Evolutionary conservation across 331 rosid genomes (phyloP), one percentile per base, ranked within the genome.

Genomic region (Cydonia oblonga): DNA sequence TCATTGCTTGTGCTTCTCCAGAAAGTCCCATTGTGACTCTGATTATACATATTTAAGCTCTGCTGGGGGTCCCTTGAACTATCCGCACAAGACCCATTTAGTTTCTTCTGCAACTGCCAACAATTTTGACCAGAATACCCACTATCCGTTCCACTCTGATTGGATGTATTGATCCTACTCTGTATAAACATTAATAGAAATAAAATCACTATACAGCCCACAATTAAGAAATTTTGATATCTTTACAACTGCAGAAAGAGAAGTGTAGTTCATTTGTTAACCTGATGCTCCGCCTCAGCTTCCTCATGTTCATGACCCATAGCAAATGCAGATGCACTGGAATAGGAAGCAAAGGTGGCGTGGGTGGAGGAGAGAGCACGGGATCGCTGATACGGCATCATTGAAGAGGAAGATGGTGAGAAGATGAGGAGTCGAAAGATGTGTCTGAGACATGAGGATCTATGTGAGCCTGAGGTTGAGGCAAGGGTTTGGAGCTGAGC

Each of bases 71-170:
- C 82, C 60, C 40, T 29, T 3, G 67, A 72, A 74, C 54, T 69
- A 73, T 71, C 73, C 28, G 51, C 65, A 54, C 70, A 33, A 54
- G 70, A n/a, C 78, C 76, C 80, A 74, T 19, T 57, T 25, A 44
- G 67, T 23, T 71, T 72, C 25, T 69, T 68, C 63, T 56, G 77
- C 29, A 56, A 1, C 44, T 33, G 58, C 33, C 58, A 23, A 52
- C 15, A 35, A 28, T 32, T 69, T 63, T 66, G 79, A 56, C 79
- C 70, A 72, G 12, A 14, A 71, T 57, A 33, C 24, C 75, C 74
- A 78, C 60, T 40, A 71, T 46, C 40, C 7, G 13, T 64, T 51
- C 71, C 81, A 68, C 42, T 29, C 25, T 58, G 67, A 58, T 60
- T 62, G 16, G 22, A 40, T 52, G 70, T 35, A n/a, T 40, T 32